Base-by-base conservation (phyloP, 108 stramenopile genomes). In the Pseudonitzschia delicatissima region DNA sequence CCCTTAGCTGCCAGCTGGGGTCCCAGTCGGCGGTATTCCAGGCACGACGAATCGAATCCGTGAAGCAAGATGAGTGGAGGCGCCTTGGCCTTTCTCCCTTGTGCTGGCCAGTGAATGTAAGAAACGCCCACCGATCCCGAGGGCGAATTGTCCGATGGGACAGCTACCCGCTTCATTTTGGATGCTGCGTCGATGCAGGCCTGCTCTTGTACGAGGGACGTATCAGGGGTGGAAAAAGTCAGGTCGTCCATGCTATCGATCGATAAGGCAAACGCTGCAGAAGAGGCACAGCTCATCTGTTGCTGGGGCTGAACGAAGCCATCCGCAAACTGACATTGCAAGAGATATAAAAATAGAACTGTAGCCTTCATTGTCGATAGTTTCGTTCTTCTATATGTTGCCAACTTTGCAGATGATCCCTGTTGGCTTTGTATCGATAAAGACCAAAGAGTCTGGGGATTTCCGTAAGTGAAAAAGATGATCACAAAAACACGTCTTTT, bases 1-100 rank as follows among this genome's bases (percentile, higher is more conserved):
- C 84, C 85, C 28, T 63, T 57, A 0, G 82, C 68, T n/a, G 90
- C 85, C 15, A 97, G 73, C 37, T 64, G 49, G 8, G 91, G 82
- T 8, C 90, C 83, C 47, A 98, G 75, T 20, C 79, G 73, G 35
- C 92, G 78, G 62, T 80, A 93, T 79, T 98, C 97, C 40, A 96
- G 64, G 31, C 84, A 71, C 4, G 87, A 90, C 11, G 91, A 93
- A 78, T 98, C 97, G 66, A 98, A 98, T 18, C 97, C 97, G 68
- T 96, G 95, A 8, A 96, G 68, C 71, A 93, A 70, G 34, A 90
- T 48, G 48, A 74, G 32, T 34, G 79, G 79, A 27, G 73, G 66
- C 61, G 35, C 20, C 35, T 49, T 17, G 49, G 3, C 17, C 31
- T 48, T 26, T 48, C 21, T 35, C 2, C 23, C 9, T 31, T 60